phyloP scores from a whole-genome alignment of 2,329 filamentous ascomycete genomes.

The Fusarium verrucosum region DNA sequence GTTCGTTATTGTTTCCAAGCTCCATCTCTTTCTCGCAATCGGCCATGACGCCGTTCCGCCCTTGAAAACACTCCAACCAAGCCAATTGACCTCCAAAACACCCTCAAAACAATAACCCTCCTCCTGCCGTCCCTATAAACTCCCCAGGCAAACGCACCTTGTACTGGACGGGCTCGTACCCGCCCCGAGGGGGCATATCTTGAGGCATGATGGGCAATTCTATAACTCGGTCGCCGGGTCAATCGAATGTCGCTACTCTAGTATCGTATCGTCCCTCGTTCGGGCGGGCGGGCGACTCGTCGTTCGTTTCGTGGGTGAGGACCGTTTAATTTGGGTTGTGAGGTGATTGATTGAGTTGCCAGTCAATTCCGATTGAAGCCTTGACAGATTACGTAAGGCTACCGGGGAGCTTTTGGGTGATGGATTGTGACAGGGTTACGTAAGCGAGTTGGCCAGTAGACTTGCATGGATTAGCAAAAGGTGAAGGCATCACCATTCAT shows the following conservation, averaged over 20 bases:
- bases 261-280: constrained; percentile 30
- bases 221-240: constrained; percentile 18
- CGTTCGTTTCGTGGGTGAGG: not conserved
- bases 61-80: not conserved
- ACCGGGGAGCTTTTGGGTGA: not conserved
- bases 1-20: not conserved
- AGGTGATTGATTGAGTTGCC: constrained; percentile 44
- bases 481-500: constrained; percentile 27
- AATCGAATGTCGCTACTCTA: not conserved
- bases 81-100: not conserved
- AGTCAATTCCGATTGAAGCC: constrained; percentile 25
- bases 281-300: constrained; percentile 24
- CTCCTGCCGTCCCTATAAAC: not conserved
- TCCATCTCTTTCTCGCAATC: not conserved
- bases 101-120: not conserved
- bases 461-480: constrained; percentile 30
- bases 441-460: constrained; percentile 27
- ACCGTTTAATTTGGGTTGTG: constrained; percentile 20
- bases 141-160: constrained; percentile 69
- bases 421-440: constrained; percentile 6
- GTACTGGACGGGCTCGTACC: constrained; percentile 97
- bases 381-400: constrained; percentile 41
- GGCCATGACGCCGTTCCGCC: not conserved
- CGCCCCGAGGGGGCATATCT: constrained; percentile 95
- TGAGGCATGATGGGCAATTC: constrained; percentile 78